phyloP scores from a whole-genome alignment of 2,329 filamentous ascomycete genomes.

The Akanthomyces dipterigenus region DNA sequence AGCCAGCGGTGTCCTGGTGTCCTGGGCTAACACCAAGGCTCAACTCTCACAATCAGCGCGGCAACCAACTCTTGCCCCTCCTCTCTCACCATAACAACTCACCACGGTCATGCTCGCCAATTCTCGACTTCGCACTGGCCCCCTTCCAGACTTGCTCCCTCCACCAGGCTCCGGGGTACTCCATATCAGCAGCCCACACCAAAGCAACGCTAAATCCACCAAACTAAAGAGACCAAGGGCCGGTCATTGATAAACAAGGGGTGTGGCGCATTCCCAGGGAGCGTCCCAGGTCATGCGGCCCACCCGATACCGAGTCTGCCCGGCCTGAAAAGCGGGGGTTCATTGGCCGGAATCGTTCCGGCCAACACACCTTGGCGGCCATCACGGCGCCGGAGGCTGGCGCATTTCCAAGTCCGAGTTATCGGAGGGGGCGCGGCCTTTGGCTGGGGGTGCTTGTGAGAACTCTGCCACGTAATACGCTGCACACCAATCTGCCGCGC shows the following conservation, averaged over 20 bases:
- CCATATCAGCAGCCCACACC: conserved; percentile 1
- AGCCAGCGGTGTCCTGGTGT: neutral
- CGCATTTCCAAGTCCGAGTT: conserved; percentile 3
- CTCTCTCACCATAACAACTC: neutral
- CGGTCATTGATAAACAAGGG: neutral
- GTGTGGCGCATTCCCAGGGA: neutral
- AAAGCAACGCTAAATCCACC: neutral
- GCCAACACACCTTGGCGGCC: conserved; percentile 24
- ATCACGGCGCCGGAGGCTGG: conserved; percentile 21
- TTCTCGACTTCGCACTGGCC: conserved; percentile 7
- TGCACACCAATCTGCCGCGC: neutral
- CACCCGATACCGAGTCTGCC: conserved; percentile 13
- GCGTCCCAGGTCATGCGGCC: conserved; percentile 4
- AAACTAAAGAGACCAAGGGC: neutral
- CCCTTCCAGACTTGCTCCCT: neutral
- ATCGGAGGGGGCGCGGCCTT: conserved; percentile 1
- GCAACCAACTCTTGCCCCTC: neutral
- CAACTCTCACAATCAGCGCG: neutral
- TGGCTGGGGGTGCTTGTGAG: conserved; percentile 5
- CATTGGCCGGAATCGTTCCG: conserved; percentile 29
- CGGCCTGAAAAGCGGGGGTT: conserved; percentile 15
- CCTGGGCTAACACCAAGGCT: neutral
- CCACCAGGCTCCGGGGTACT: conserved; percentile 1
- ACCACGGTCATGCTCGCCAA: conserved; percentile 9
- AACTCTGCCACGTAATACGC: conserved; percentile 5